phyloP scores from a whole-genome alignment of 331 rosid genomes.

The Phaseolus coccineus region DNA sequence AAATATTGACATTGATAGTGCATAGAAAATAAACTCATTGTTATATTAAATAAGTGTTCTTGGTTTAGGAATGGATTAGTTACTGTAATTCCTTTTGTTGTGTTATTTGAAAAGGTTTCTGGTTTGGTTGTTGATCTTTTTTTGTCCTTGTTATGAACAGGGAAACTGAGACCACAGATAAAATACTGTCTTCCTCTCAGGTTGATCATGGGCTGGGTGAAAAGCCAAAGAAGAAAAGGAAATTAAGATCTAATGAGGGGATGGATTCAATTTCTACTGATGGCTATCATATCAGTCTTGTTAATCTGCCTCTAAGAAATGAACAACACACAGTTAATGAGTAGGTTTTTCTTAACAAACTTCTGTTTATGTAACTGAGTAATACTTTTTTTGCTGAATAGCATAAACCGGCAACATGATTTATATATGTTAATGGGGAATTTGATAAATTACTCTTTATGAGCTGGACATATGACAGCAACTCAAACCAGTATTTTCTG shows the following conservation, averaged over 20 bases:
- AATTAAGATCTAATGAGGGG: constrained; percentile 47
- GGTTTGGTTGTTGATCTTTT: constrained; percentile 39
- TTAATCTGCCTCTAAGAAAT: constrained; percentile 18
- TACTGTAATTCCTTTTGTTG: constrained; percentile 8
- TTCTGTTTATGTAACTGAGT: not conserved
- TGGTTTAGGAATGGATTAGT: not conserved
- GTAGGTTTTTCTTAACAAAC: constrained; percentile 56
- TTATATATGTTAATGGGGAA: constrained; percentile 1
- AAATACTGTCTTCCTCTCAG: constrained; percentile 47
- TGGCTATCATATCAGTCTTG: constrained; percentile 19
- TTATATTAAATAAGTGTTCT: not conserved
- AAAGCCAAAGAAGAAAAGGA: constrained; percentile 70
- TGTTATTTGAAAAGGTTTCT: constrained; percentile 18
- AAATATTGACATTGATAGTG: not conserved
- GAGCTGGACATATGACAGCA: constrained; percentile 12
- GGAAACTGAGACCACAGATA: constrained; percentile 45
- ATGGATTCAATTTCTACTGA: constrained; percentile 31
- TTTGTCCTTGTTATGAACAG: constrained; percentile 38
- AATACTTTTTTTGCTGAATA: not conserved
- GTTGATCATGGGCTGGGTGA: constrained; percentile 48
- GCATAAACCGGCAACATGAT: not conserved
- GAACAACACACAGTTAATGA: constrained; percentile 45
- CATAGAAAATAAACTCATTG: not conserved
- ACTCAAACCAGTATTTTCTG: constrained; percentile 3
- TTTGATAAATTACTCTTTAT: constrained; percentile 13